Conservation (phyloP, 2,329 filamentous ascomycete genomes). For the Phaeosphaeriaceae sp. region DNA sequence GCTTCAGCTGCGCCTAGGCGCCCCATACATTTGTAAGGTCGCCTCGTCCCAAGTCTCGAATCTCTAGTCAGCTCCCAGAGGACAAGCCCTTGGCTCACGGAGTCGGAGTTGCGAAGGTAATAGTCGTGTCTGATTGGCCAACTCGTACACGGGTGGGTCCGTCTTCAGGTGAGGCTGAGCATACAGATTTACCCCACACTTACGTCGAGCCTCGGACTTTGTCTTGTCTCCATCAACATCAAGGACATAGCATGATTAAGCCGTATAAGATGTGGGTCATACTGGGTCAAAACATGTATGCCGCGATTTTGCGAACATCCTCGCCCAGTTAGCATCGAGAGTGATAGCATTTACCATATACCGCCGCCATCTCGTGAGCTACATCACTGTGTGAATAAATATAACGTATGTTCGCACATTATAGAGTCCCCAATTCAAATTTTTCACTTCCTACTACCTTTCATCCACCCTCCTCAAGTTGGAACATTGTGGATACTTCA, state of each 20-base stretch:
- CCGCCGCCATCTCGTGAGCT: neutral
- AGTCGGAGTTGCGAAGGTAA: neutral
- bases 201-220: neutral
- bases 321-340: neutral
- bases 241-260: neutral
- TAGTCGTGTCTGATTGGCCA: neutral
- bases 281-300: neutral
- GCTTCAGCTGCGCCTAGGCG: neutral
- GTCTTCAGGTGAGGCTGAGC: neutral
- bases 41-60: neutral
- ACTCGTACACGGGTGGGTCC: neutral
- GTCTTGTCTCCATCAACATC: neutral
- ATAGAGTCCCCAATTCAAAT: no score
- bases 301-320: neutral
- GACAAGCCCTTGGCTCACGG: constrained; percentile 1
- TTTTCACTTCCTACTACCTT: no score
- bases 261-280: neutral
- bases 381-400: neutral
- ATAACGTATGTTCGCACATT: no score
- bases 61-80: neutral
- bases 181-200: neutral
- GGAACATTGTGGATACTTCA: no score
- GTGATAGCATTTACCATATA: neutral
- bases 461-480: no score
- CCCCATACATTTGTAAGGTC: neutral